Base-by-base conservation (phyloP, 139 green algal genomes). In the Chlorella sp. region DNA sequence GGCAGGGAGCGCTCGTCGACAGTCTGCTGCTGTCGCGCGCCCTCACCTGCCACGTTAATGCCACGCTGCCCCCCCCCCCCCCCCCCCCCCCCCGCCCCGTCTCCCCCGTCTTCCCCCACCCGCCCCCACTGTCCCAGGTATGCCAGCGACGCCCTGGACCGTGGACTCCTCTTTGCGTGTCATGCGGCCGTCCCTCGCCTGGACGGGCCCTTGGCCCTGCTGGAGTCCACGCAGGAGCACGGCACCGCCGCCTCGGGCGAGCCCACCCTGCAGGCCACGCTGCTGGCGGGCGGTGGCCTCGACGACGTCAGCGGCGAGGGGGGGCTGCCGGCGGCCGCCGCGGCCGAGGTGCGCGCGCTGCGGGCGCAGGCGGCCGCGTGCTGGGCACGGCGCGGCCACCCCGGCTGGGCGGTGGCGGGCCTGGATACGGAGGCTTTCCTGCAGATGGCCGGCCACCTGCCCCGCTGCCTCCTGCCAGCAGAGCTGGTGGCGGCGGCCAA, bases 301-400 rank as follows among this genome's bases (percentile, higher is more conserved):
- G 17, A 41, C 23, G 45, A 43, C 36, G 53, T 5, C 17, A 31
- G 56, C 12, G 56, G 56, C 1, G 56, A 31, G 56, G 21, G 12
- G 17, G 12, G 12, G 40, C 69, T 25, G 48, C 25, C 41, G 42
- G 64, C 29, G 31, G 17, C 6, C 1, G 46, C 48, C 40, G 17
- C 5, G 27, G 25, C 4, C 38, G 46, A 31, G 8, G 71, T 61
- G 56, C 33, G 19, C 2, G 41, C 36, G 35, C 38, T 77, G 59
- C 42, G 69, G 59, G 25, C 33, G 7, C 58, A 77, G 29, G 59
- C 71, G 11, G 46, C 62, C 58, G 71, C 58, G 15, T 61, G 53
- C 40, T 84, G 82, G 82, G 67, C 45, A 63, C 62, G 48, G 27
- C 8, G 50, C 1, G 81, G 79, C 3, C 81, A 86, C 67, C 81